phyloP scores from a whole-genome alignment of 2,329 filamentous ascomycete genomes.

The Neocatenulostroma microsporum region DNA sequence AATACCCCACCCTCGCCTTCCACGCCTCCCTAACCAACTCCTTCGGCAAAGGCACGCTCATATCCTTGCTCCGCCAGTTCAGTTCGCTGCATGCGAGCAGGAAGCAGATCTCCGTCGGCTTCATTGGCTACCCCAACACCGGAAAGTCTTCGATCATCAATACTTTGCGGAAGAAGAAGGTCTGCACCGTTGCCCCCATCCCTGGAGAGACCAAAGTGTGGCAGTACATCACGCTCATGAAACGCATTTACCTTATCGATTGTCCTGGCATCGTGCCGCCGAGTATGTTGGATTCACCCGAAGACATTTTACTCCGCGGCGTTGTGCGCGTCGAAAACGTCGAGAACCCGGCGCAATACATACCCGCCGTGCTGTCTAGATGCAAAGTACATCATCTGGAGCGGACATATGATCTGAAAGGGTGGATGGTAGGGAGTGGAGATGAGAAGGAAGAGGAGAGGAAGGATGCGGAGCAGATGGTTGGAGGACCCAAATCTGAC shows the following conservation, averaged over 20 bases:
- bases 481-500: slow-evolving; percentile 13
- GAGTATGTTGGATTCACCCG: slow-evolving; percentile 70
- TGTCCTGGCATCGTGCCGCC: slow-evolving; percentile 95
- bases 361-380: slow-evolving; percentile 68
- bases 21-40: slow-evolving; percentile 91
- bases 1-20: slow-evolving; percentile 90
- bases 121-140: slow-evolving; percentile 85
- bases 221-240: slow-evolving; percentile 96
- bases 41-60: slow-evolving; percentile 92
- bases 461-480: slow-evolving; percentile 17
- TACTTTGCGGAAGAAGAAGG: slow-evolving; percentile 86
- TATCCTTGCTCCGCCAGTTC: slow-evolving; percentile 87
- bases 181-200: slow-evolving; percentile 87
- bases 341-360: slow-evolving; percentile 92
- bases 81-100: slow-evolving; percentile 79
- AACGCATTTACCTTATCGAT: slow-evolving; percentile 89
- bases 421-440: slow-evolving; percentile 53
- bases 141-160: slow-evolving; percentile 98
- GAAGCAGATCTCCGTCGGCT: slow-evolving; percentile 89
- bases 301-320: slow-evolving; percentile 82
- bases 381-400: slow-evolving; percentile 85
- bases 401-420: slow-evolving; percentile 81
- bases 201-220: slow-evolving; percentile 96
- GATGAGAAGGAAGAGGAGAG: slow-evolving; percentile 9
- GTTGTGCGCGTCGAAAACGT: slow-evolving; percentile 95